Conservation (phyloP, 176 grass and related monocot genomes). For the Oryza brachyantha region DNA sequence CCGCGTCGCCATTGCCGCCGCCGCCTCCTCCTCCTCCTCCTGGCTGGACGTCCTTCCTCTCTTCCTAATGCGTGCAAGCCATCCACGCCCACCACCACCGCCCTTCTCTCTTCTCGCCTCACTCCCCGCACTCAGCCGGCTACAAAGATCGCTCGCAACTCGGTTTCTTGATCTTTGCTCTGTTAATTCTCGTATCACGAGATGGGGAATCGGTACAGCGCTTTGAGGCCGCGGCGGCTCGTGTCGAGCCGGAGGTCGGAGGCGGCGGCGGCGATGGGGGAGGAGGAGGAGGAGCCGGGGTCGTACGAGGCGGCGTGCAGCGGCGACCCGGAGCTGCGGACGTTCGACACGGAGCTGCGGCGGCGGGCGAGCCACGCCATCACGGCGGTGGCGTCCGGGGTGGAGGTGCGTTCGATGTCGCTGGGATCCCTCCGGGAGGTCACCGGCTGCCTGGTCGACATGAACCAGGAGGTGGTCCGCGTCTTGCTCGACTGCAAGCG, state of each 20-base stretch:
- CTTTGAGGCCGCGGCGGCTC: constrained; percentile 1
- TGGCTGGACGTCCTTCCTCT: background rate
- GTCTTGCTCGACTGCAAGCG: constrained; percentile 84
- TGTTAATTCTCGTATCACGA: too few species aligned
- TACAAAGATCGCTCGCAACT: too few species aligned
- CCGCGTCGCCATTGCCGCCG: constrained; percentile 18
- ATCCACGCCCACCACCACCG: constrained; percentile 15
- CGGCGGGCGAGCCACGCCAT: constrained; percentile 78
- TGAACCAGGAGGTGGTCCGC: constrained; percentile 94
- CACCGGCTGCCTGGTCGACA: constrained; percentile 86
- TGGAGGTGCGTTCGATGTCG: constrained; percentile 56
- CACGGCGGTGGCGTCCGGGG: constrained; percentile 60
- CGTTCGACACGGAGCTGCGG: constrained; percentile 83
- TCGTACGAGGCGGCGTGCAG: constrained; percentile 91
- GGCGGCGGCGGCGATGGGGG: background rate
- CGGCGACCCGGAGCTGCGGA: constrained; percentile 70
- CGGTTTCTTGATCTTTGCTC: background rate
- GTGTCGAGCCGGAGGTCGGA: background rate
- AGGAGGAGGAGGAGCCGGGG: constrained; percentile 44
- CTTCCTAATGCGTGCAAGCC: constrained; percentile 52
- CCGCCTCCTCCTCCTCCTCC: background rate
- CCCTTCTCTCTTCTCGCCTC: background rate
- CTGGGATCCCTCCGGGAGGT: constrained; percentile 78
- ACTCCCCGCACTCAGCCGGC: too few species aligned
- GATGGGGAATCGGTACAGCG: constrained; percentile 39